A percentile compares a stretch with the other conserved stretches of the same genome.
These are phyloP conservation scores for Mrakiaceae sp. DNA, from an alignment of 1,284 basidiomycete species.

Conservation along the genomic window DNA sequence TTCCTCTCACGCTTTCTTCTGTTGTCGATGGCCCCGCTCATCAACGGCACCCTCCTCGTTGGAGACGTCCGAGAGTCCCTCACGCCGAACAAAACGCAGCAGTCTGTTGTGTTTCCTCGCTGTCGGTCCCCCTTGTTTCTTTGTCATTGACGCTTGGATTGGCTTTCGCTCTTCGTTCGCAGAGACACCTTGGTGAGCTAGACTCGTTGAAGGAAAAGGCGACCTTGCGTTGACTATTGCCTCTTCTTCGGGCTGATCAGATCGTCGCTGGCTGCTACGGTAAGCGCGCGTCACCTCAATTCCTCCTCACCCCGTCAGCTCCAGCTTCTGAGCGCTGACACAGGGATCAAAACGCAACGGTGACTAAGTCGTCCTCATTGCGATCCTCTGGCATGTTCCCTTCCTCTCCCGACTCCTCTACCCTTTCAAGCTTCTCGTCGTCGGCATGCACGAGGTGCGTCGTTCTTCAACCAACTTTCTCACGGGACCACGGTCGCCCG, in stretches of 20 bases:
- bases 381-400: slow-evolving; percentile 69
- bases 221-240: background rate
- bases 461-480: background rate
- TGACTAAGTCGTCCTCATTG: slow-evolving; percentile 43
- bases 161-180: too few relatives aligned
- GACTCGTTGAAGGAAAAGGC: background rate
- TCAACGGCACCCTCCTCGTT: background rate
- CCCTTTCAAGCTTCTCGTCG: slow-evolving; percentile 67
- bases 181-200: background rate
- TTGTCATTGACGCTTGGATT: background rate
- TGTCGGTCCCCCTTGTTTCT: background rate
- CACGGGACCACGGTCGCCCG: background rate
- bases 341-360: too few relatives aligned
- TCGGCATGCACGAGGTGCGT: slow-evolving; percentile 55
- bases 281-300: slow-evolving; percentile 27
- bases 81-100: slow-evolving; percentile 44
- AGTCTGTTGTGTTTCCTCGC: slow-evolving; percentile 39
- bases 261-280: slow-evolving; percentile 60
- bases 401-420: slow-evolving; percentile 63
- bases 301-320: background rate
- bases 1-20: background rate
- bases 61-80: slow-evolving; percentile 3
- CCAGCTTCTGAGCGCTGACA: background rate
- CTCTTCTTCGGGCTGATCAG: slow-evolving; percentile 28
- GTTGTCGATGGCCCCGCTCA: too few relatives aligned